Evolutionary conservation across 2,329 filamentous ascomycete genomes (phyloP), one percentile per base, ranked within the genome.

Genomic region (Westerdykella aurantiaca): DNA sequence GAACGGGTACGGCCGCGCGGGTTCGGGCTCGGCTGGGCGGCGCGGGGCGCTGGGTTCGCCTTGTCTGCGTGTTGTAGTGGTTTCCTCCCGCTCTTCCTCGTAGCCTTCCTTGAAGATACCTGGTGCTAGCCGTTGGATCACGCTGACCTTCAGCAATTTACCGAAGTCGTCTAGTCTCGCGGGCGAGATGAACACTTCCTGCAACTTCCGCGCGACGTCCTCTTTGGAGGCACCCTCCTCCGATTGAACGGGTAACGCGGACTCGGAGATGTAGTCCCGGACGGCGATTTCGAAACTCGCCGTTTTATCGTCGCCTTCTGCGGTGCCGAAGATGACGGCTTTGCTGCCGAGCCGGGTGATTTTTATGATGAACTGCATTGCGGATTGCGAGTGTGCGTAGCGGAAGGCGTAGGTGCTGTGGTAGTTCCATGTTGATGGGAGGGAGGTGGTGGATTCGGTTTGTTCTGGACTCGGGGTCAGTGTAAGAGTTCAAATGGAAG

Each of bases 111-210:
- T 88, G 39, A 85, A 79, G 33, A 94, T 70, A 17, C 81, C 78
- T 0, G 90, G 88, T 3, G 88, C 78, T 16, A 97, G 77, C 58
- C 85, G 90, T 68, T 95, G 88, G 40, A 97, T 81, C 33, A 97
- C 82, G 43, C 83, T 82, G 51, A 83, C 72, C 59, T 91, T 88
- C 64, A 95, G 79, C 2, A 88, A 72, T 18, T 74, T 72, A 29
- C 87, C 79, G 14, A 95, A 76, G 54, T 88, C 70, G 38, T 72
- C 72, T 33, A 96, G 75, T 14, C 85, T 79, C 31, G 78, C 76
- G 1, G 78, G 73, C 0, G 86, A 90, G 46, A 89, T 85, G 68
- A 95, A 95, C 1, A 87, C 72, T 7, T 80, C 72, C 43, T 76
- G 67, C 37, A 68, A 49, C 31, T 63, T 61, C 31, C 68, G 64